Base-by-base conservation (phyloP, 768 basidiomycete species). In the Epithele typhae region DNA sequence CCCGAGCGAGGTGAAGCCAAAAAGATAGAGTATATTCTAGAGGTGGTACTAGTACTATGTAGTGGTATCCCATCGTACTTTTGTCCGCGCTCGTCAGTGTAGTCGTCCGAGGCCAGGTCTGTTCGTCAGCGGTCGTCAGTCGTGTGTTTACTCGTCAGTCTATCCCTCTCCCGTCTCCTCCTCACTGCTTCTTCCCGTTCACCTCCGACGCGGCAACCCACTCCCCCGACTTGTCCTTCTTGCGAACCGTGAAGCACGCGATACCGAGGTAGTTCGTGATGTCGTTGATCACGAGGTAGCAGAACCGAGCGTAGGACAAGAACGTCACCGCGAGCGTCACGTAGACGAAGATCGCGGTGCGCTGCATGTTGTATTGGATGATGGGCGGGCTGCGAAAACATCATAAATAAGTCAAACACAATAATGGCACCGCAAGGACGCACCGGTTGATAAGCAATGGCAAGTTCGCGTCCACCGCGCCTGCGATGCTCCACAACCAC, bases 221-320 rank as follows among this genome's bases (percentile, higher is more conserved):
- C 15, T 74, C 68, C 10, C 87, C 86, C 37, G 75, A 64, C 30
- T 68, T 68, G 54, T 92, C 90, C 75, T 81, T 88, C 71, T 89
- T 93, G 45, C 83, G 74, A 37, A 96, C 92, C 14, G 88, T 92
- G 60, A 96, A 92, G 69, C 92, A 97, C 1, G 92, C 95, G 57
- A 96, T 92, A 11, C 95, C 95, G 51, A 95, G 76, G 66, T 85
- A 86, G 49, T 92, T 79, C 46, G 92, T 95, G 66, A 97, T 91
- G 54, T 93, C 87, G 49, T 65, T 67, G 57, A 94, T 92, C 45
- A 94, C 91, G n/a, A 85, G 70, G 23, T 78, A 74, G 57, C 84
- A 87, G 65, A 94, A 94, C 36, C 85, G 76, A 21, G 74, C 79
- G 57, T 91, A 95, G 34, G 77, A 75, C 58, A 82, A 51, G 46